phyloP scores from a whole-genome alignment of 257 asterid species.

The Paraleonurus japonicus region DNA sequence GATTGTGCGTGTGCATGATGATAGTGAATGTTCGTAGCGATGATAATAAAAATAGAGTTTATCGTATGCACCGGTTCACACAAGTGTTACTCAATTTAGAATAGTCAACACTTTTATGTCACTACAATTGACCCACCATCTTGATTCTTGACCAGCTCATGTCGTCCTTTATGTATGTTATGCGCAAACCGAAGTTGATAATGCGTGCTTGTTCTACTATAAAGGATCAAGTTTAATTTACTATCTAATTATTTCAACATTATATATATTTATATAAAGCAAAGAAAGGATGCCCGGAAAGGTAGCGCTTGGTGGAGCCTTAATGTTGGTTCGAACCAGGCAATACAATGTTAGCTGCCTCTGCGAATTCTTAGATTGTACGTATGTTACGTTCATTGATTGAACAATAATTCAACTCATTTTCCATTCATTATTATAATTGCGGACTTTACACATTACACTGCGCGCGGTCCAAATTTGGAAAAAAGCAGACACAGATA shows the following conservation, averaged over 20 bases:
- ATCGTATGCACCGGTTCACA: too few relatives aligned
- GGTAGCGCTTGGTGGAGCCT: slow-evolving; percentile 28
- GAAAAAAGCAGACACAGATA: background rate
- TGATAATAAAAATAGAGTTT: too few relatives aligned
- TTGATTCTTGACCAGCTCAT: too few relatives aligned
- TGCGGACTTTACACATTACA: background rate
- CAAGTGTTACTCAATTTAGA: too few relatives aligned
- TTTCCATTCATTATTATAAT: background rate
- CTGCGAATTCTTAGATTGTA: background rate
- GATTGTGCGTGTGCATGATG: too few relatives aligned
- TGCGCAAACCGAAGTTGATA: background rate
- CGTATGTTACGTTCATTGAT: background rate
- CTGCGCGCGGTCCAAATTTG: background rate
- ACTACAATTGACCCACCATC: too few relatives aligned
- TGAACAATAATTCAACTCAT: slow-evolving; percentile 14
- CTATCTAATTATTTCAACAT: too few relatives aligned
- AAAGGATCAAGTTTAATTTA: background rate
- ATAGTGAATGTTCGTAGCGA: too few relatives aligned
- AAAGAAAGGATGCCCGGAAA: background rate
- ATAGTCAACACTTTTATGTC: too few relatives aligned
- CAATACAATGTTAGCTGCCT: slow-evolving; percentile 25
- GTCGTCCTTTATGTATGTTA: too few relatives aligned
- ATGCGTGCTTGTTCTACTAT: background rate
- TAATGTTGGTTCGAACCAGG: slow-evolving; percentile 21
- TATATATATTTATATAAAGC: too few relatives aligned